phyloP scores from a whole-genome alignment of 1,139 yeast genomes.

The Lodderomyces elongisporus region DNA sequence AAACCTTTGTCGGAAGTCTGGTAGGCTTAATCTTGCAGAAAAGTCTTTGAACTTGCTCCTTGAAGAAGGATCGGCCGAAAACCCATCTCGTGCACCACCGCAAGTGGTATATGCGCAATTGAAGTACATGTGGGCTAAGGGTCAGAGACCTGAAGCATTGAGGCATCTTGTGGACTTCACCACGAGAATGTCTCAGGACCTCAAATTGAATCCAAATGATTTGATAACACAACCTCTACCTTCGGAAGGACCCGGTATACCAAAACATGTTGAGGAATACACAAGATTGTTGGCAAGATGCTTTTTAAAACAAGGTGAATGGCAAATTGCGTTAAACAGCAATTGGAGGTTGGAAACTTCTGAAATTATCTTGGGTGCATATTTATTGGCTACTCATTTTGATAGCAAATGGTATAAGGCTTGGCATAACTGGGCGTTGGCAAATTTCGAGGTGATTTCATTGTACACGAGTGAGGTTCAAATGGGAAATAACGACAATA shows the following conservation, averaged over 20 bases:
- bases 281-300: conserved; percentile 90
- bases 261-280: conserved; percentile 74
- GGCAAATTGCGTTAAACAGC: conserved; percentile 81
- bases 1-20: conserved; percentile 89
- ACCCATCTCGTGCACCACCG: conserved; percentile 82
- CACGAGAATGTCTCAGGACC: conserved; percentile 81
- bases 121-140: conserved; percentile 96
- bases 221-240: conserved; percentile 87
- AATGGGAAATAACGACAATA: too few species aligned
- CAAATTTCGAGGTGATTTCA: conserved; percentile 91
- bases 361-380: conserved; percentile 81
- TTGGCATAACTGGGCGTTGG: conserved; percentile 99
- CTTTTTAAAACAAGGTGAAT: conserved; percentile 95
- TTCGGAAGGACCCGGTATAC: conserved; percentile 65
- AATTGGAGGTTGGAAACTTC: conserved; percentile 82
- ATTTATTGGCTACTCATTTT: conserved; percentile 88
- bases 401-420: conserved; percentile 95
- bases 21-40: conserved; percentile 87
- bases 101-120: conserved; percentile 95
- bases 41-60: conserved; percentile 76
- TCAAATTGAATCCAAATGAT: conserved; percentile 75
- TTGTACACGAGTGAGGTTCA: conserved; percentile 43
- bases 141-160: conserved; percentile 81
- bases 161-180: conserved; percentile 85
- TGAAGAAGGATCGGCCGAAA: conserved; percentile 55